Evolutionary conservation across 2,329 filamentous ascomycete genomes (phyloP), one percentile per base, ranked within the genome.

Genomic region (Aspergillus ochraceus): DNA sequence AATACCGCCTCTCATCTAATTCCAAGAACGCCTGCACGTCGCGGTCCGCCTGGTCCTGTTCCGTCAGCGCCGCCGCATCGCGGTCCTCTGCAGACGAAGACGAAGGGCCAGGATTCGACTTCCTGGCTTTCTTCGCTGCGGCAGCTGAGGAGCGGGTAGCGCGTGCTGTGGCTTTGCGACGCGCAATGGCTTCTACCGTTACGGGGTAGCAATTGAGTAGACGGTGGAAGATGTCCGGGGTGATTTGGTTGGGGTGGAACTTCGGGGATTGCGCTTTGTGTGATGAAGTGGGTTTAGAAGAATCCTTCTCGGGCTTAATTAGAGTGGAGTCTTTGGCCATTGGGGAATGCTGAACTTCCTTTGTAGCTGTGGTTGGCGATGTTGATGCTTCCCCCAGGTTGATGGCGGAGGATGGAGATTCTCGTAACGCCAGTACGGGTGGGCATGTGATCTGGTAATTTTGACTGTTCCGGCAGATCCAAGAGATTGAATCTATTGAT

Each of bases 1-100:
- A 68, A 64, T 78, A 80, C 30, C 78, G 69, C 72, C 74, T 78
- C 10, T 55, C 50, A 64, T 80, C 77, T 26, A 79, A 61, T 32
- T 69, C 52, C 8, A 74, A 36, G 26, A 74, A 77, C 6, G 55
- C 32, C 69, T 56, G 42, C 70, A 70, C 39, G 54, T 64, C 10
- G 58, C 26, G 24, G 66, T 65, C 53, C 6, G 54, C 42, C 32
- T 14, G 32, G 3, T 36, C 32, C 22, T 55, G 20, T 9, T 57
- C 36, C 29, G 61, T 56, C 24, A 66, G 52, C n/a, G 62, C 54
- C n/a, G 62, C 54, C 0, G 58, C 36, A 8, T 53, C 26, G 10
- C 4, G 30, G 10, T 20, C 39, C 30, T 10, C 12, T 32, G 30
- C 32, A 36, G 32, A 11, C 10, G 60, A 8, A 8, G 20, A n/a